These are phyloP conservation scores for Artemisia tridentata DNA, from an alignment of 129 eudicot species.

Conservation along the genomic window DNA sequence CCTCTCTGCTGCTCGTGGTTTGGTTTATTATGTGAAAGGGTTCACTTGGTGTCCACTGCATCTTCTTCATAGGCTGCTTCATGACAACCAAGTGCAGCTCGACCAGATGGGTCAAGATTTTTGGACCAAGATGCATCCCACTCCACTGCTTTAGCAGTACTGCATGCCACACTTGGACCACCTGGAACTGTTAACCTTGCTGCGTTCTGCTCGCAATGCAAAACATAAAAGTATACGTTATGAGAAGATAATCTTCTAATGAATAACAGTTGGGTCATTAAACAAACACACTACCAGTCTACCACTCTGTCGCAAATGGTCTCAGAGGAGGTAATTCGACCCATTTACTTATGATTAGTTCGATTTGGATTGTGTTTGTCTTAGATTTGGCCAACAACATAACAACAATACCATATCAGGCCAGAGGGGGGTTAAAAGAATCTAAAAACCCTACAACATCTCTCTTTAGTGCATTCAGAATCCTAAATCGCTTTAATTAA, in stretches of 20 bases:
- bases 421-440: too few species aligned
- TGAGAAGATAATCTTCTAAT: background rate
- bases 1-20: constrained; percentile 3
- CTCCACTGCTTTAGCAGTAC: constrained; percentile 95
- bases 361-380: too few species aligned
- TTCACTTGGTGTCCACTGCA: constrained; percentile 30
- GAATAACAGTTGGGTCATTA: background rate
- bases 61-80: constrained; percentile 66
- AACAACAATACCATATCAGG: too few species aligned
- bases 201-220: constrained; percentile 52
- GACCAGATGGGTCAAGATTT: constrained; percentile 93
- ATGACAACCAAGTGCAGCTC: constrained; percentile 98
- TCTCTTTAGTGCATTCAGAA: background rate
- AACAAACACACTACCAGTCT: background rate
- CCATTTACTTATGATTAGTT: background rate
- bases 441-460: background rate
- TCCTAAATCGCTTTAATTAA: background rate
- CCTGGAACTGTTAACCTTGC: constrained; percentile 97
- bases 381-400: too few species aligned
- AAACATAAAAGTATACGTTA: background rate
- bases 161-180: constrained; percentile 98
- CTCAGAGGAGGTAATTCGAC: background rate
- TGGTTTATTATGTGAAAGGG: constrained; percentile 18
- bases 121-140: constrained; percentile 99
- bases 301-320: background rate